Percentiles rank a stretch among this genome's conserved stretches.
These are phyloP conservation scores for Westerdykella aurantiaca DNA, from an alignment of 2,329 filamentous ascomycete genomes.

Conservation along the genomic window DNA sequence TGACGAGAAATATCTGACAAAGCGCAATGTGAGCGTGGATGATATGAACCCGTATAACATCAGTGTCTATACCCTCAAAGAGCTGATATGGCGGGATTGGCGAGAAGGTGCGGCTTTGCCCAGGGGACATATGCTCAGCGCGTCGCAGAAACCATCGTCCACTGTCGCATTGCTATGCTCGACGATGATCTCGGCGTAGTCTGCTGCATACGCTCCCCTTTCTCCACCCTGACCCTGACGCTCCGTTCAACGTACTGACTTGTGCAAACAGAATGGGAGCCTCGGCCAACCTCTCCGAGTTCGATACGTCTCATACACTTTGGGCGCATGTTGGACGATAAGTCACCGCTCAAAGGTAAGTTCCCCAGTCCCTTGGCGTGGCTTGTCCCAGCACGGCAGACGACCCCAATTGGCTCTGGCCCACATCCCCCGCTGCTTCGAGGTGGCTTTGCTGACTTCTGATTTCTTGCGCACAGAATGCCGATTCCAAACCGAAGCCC, in stretches of 20 bases:
- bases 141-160: not conserved
- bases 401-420: constrained; percentile 7
- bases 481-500: constrained; percentile 64
- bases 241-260: constrained; percentile 7
- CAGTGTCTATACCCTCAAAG: constrained; percentile 89
- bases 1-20: constrained; percentile 76
- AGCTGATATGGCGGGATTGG: constrained; percentile 91
- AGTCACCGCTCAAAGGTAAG: constrained; percentile 74
- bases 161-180: not conserved
- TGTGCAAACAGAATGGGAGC: constrained; percentile 65
- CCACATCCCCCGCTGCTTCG: too few relatives aligned
- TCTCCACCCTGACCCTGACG: constrained; percentile 3
- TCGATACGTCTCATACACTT: constrained; percentile 89
- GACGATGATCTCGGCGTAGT: not conserved
- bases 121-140: too few relatives aligned
- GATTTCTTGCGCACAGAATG: constrained; percentile 54
- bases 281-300: constrained; percentile 76
- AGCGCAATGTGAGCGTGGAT: constrained; percentile 71
- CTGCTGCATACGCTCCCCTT: not conserved
- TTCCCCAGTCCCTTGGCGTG: constrained; percentile 13
- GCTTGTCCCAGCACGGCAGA: constrained; percentile 14
- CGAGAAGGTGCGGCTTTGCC: constrained; percentile 53
- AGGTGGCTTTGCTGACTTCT: not conserved
- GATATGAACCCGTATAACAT: constrained; percentile 79
- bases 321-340: constrained; percentile 85